Conservation (phyloP, 2,329 filamentous ascomycete genomes). For the Colletotrichum tabaci region DNA sequence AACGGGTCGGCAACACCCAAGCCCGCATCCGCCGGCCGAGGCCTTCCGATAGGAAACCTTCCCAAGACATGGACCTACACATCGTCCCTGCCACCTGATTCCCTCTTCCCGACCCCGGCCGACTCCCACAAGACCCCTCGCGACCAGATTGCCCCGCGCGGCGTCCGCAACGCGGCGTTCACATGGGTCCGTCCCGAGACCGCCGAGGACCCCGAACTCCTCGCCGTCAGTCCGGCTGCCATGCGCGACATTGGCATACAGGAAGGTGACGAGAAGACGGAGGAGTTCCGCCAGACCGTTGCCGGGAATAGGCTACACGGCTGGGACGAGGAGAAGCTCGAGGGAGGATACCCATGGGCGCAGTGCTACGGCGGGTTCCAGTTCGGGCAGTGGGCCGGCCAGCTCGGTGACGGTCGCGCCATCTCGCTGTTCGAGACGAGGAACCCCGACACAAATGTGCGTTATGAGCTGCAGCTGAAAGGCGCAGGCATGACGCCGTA, state of each 20-base stretch:
- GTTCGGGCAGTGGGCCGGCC: constrained; percentile 92
- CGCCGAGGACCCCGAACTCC: constrained; percentile 80
- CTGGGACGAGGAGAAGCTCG: constrained; percentile 75
- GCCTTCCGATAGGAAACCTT: constrained; percentile 66
- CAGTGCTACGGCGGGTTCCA: constrained; percentile 94
- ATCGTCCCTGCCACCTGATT: constrained; percentile 80
- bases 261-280: constrained; percentile 75
- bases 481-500: constrained; percentile 95
- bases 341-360: constrained; percentile 94
- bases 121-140: constrained; percentile 87
- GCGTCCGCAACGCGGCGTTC: constrained; percentile 88
- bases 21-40: constrained; percentile 18
- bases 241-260: constrained; percentile 86
- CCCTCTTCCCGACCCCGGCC: constrained; percentile 83
- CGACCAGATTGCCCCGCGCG: constrained; percentile 81
- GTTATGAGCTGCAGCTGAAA: constrained; percentile 95
- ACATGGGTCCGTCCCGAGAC: constrained; percentile 90
- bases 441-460: constrained; percentile 77
- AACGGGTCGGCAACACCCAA: constrained; percentile 45
- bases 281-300: constrained; percentile 83
- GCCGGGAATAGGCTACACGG: constrained; percentile 88
- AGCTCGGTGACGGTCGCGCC: constrained; percentile 93
- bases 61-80: constrained; percentile 78
- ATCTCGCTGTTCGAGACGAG: constrained; percentile 95
- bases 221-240: constrained; percentile 84